These are phyloP conservation scores for Cladophialophora yegresii DNA, from an alignment of 2,329 filamentous ascomycete genomes.

Conservation along the genomic window DNA sequence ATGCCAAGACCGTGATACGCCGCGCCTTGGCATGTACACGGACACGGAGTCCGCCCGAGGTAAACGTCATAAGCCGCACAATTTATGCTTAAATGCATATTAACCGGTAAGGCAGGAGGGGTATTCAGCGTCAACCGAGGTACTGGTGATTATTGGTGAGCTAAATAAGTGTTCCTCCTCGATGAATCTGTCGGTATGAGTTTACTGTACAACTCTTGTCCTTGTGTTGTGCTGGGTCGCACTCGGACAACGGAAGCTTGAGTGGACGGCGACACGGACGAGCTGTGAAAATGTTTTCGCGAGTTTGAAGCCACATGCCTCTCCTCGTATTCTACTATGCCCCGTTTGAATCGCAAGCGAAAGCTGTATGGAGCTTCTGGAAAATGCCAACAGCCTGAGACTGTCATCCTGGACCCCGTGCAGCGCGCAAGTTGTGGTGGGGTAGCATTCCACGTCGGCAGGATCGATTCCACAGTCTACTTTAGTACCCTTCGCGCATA, in stretches of 20 bases:
- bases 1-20: not conserved
- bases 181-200: too few species aligned
- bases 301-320: not conserved
- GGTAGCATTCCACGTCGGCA: not conserved
- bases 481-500: not conserved
- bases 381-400: not conserved
- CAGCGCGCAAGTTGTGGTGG: conserved; percentile 4
- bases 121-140: not conserved
- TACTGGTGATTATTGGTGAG: not conserved
- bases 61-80: not conserved
- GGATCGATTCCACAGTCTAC: conserved; percentile 4
- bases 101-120: conserved; percentile 5
- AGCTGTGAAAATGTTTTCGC: not conserved
- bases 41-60: not conserved
- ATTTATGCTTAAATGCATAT: conserved; percentile 9
- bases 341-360: conserved; percentile 2
- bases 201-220: not conserved
- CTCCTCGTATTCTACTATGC: not conserved
- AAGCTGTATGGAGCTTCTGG: conserved; percentile 6
- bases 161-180: too few species aligned
- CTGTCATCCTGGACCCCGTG: conserved; percentile 7
- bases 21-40: not conserved
- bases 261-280: not conserved
- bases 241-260: not conserved
- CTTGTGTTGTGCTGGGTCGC: not conserved